phyloP scores from a whole-genome alignment of 1,284 basidiomycete genomes.

The Hymenochaete sp. region DNA sequence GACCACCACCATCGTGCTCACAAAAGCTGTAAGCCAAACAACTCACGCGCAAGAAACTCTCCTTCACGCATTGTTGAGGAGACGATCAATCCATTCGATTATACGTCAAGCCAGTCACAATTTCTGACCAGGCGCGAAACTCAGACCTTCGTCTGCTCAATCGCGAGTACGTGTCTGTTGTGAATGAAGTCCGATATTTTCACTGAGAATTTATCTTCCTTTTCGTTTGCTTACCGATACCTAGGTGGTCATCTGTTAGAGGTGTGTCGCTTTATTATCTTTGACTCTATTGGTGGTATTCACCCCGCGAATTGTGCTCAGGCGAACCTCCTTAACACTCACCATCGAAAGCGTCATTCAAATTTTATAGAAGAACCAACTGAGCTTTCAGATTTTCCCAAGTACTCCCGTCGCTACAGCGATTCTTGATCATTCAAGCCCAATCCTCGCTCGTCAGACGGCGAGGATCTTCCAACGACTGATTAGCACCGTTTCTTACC shows the following conservation, averaged over 20 bases:
- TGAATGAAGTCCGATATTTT: slow-evolving; percentile 20
- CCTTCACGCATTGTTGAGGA: not conserved
- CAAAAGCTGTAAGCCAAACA: not conserved
- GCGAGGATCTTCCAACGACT: slow-evolving; percentile 58
- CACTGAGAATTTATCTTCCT: slow-evolving; percentile 15
- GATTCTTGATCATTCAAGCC: slow-evolving; percentile 15
- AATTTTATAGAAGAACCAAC: slow-evolving; percentile 11
- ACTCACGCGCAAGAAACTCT: not conserved
- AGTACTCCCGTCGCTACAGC: not conserved
- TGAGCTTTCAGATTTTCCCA: slow-evolving; percentile 12
- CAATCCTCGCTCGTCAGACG: slow-evolving; percentile 50
- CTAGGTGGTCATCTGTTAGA: slow-evolving; percentile 73
- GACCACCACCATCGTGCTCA: slow-evolving; percentile 7
- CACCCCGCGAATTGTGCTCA: slow-evolving; percentile 24
- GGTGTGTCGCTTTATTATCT: slow-evolving; percentile 35
- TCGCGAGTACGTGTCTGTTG: slow-evolving; percentile 51
- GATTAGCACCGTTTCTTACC: slow-evolving; percentile 45
- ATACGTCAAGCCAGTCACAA: slow-evolving; percentile 33
- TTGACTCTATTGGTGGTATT: slow-evolving; percentile 13
- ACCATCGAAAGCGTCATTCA: slow-evolving; percentile 23
- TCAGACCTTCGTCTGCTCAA: slow-evolving; percentile 74
- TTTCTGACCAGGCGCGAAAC: slow-evolving; percentile 69
- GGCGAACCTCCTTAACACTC: slow-evolving; percentile 74
- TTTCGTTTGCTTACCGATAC: slow-evolving; percentile 13
- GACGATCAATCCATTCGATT: not conserved